Percentiles rank a stretch among this genome's conserved stretches.
phyloP scores from a whole-genome alignment of 371 early-diverging fungal genomes.

The Rhizopus delemar region DNA sequence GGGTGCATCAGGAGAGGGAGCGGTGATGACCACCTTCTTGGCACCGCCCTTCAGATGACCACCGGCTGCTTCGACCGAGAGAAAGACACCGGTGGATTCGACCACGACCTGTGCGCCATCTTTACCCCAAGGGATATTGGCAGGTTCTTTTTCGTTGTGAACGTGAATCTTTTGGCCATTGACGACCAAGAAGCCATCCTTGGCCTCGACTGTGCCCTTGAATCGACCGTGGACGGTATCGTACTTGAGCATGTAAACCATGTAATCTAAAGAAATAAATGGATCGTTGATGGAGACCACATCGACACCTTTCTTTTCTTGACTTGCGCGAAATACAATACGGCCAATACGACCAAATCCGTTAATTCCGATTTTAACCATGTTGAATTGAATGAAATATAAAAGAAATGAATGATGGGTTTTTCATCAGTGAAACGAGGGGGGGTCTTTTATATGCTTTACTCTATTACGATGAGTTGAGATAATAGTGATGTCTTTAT shows the following conservation, averaged over 20 bases:
- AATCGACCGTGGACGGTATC: constrained; percentile 98
- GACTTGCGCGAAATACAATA: constrained; percentile 93
- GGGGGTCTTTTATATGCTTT: too few species aligned
- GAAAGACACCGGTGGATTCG: constrained; percentile 99
- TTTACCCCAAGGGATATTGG: constrained; percentile 91
- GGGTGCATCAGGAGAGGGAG: constrained; percentile 92
- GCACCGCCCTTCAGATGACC: constrained; percentile 94
- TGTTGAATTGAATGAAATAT: background rate
- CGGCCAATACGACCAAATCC: constrained; percentile 99
- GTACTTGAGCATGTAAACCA: constrained; percentile 97
- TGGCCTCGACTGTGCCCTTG: constrained; percentile 74
- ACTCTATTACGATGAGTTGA: too few species aligned
- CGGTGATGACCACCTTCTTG: constrained; percentile 98
- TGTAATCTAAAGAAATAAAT: constrained; percentile 94
- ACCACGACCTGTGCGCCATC: constrained; percentile 94
- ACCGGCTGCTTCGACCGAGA: constrained; percentile 84
- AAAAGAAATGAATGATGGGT: too few species aligned
- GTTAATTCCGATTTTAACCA: background rate
- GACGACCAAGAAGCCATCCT: constrained; percentile 85
- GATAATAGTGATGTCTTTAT: too few species aligned
- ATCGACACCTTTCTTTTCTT: constrained; percentile 73
- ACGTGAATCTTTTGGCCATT: constrained; percentile 55
- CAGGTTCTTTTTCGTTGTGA: constrained; percentile 53
- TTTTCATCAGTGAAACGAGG: too few species aligned
- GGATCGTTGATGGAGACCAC: constrained; percentile 99